Conservation (phyloP, 176 grass and related monocot species). For the Raddia distichophylla region DNA sequence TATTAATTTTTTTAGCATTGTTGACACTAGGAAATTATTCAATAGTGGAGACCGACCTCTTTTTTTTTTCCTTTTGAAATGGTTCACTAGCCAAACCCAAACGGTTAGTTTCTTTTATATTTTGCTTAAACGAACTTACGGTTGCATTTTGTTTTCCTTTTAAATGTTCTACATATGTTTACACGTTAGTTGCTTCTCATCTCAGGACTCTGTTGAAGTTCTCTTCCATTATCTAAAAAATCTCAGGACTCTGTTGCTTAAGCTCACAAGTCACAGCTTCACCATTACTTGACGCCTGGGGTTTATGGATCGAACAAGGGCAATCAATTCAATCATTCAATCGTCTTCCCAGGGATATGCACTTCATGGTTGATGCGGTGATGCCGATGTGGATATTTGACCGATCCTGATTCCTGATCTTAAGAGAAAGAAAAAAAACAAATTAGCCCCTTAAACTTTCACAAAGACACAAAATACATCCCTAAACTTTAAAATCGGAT, state of each 20-base stretch:
- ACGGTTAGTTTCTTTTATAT: neutral
- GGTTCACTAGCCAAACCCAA: neutral
- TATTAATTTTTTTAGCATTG: neutral
- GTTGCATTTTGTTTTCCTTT: neutral
- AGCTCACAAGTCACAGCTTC: slow-evolving; percentile 9
- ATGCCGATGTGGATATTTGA: too few species aligned
- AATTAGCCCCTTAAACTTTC: too few species aligned
- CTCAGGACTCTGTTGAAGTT: neutral
- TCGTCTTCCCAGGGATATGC: neutral
- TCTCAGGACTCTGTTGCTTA: neutral
- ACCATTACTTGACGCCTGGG: slow-evolving; percentile 42
- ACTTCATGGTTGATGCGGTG: neutral
- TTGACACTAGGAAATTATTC: too few species aligned
- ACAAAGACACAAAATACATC: too few species aligned
- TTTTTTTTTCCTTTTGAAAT: neutral
- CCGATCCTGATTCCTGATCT: too few species aligned
- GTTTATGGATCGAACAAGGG: slow-evolving; percentile 5
- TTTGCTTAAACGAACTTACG: neutral
- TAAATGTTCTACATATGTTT: neutral
- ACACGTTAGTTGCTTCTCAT: neutral
- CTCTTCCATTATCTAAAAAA: too few species aligned
- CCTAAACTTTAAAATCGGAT: too few species aligned
- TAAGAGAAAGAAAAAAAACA: too few species aligned
- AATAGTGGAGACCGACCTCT: neutral
- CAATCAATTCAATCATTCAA: neutral